Evolutionary conservation across 495 filamentous ascomycete species (phyloP).

Genomic region (Niebla homalea): DNA sequence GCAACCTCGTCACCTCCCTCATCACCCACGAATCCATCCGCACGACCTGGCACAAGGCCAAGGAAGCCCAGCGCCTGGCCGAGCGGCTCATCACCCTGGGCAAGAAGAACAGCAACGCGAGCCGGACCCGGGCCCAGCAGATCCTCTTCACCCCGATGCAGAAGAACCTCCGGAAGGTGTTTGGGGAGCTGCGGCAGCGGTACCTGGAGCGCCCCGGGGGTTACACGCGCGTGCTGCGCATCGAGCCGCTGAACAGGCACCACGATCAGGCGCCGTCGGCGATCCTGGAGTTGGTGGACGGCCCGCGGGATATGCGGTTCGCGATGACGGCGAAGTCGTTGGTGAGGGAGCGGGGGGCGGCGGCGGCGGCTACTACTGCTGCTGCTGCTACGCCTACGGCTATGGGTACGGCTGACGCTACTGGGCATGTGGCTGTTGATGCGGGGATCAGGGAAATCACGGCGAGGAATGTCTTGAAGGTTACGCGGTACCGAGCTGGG

Average conservation of each 20-base stretch:
- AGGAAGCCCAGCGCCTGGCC: slow-evolving; percentile 84
- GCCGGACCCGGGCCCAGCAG: slow-evolving; percentile 47
- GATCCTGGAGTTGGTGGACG: slow-evolving; percentile 93
- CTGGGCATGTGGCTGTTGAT: slow-evolving; percentile 16
- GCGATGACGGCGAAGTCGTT: slow-evolving; percentile 76
- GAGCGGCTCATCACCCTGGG: slow-evolving; percentile 88
- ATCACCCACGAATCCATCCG: slow-evolving; percentile 83
- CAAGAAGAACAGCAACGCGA: slow-evolving; percentile 77
- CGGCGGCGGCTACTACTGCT: too few relatives aligned
- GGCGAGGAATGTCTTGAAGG: slow-evolving; percentile 63
- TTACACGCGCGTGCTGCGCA: slow-evolving; percentile 85
- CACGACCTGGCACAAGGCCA: slow-evolving; percentile 92
- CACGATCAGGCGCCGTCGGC: slow-evolving; percentile 74
- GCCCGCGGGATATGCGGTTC: slow-evolving; percentile 89
- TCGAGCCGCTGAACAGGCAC: slow-evolving; percentile 52
- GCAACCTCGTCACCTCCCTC: slow-evolving; percentile 92
- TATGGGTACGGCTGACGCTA: background rate
- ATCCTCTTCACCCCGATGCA: slow-evolving; percentile 61
- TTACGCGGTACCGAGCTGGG: slow-evolving; percentile 59
- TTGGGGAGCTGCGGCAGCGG: slow-evolving; percentile 65
- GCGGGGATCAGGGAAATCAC: slow-evolving; percentile 55
- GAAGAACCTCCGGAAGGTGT: slow-evolving; percentile 66
- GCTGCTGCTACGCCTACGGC: too few relatives aligned
- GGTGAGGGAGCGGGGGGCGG: slow-evolving; percentile 41
- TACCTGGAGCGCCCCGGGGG: slow-evolving; percentile 75